phyloP scores from a whole-genome alignment of 2,329 filamentous ascomycete species.

The Diaporthe citrichinensis region DNA sequence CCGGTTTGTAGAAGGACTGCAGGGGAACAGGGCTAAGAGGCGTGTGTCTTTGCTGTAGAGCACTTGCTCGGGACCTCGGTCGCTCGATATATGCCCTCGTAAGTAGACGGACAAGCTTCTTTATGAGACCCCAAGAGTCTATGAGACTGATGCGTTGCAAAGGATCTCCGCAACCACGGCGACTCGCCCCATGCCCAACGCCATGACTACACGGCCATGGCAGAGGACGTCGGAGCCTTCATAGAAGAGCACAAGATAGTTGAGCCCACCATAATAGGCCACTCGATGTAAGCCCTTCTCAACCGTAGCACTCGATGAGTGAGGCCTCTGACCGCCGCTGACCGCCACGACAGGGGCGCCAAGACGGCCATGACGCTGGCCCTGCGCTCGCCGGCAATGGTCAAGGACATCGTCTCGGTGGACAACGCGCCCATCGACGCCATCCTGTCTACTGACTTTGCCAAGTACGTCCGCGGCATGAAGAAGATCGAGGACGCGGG shows the following conservation, averaged over 20 bases:
- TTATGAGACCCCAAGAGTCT: background rate
- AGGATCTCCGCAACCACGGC: slow-evolving; percentile 95
- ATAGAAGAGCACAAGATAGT: slow-evolving; percentile 79
- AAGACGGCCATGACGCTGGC: slow-evolving; percentile 93
- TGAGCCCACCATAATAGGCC: slow-evolving; percentile 85
- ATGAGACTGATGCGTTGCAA: background rate
- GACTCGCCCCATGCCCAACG: slow-evolving; percentile 82
- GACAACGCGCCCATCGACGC: slow-evolving; percentile 94
- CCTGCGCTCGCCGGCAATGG: slow-evolving; percentile 75
- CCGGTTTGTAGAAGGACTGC: background rate
- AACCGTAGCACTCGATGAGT: background rate
- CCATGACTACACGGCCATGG: slow-evolving; percentile 88
- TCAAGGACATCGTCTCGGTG: slow-evolving; percentile 83
- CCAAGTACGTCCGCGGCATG: slow-evolving; percentile 87
- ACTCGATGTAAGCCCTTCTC: slow-evolving; percentile 81
- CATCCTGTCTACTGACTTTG: slow-evolving; percentile 80
- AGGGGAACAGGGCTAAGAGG: slow-evolving; percentile 11
- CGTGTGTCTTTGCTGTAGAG: slow-evolving; percentile 63
- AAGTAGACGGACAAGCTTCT: slow-evolving; percentile 49
- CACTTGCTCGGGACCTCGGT: slow-evolving; percentile 83
- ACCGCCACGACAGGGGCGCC: slow-evolving; percentile 76
- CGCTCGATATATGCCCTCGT: slow-evolving; percentile 87
- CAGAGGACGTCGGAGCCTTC: slow-evolving; percentile 85
- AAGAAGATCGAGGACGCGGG: slow-evolving; percentile 79
- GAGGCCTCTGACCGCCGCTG: background rate